Evolutionary conservation across 169 alveolate species (phyloP).

Genomic region (Plasmodium relictum): DNA sequence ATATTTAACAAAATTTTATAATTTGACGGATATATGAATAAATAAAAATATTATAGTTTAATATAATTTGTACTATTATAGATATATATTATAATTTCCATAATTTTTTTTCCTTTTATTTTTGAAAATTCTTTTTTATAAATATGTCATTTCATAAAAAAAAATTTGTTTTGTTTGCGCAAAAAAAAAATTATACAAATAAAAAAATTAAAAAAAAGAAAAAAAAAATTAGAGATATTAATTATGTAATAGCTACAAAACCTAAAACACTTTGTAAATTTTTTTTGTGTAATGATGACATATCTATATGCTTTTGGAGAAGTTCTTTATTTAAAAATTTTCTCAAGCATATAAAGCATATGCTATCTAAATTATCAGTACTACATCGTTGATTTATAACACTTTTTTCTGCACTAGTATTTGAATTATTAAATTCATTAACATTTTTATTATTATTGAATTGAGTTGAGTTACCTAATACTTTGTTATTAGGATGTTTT

Average conservation of each 20-base stretch:
- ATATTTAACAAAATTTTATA: no score
- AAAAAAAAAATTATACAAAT: not conserved
- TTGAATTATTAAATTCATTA: constrained; percentile 4
- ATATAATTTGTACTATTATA: no score
- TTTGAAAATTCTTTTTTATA: no score
- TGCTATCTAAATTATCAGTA: constrained; percentile 13
- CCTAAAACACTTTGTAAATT: constrained; percentile 14
- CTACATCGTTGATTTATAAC: constrained; percentile 14
- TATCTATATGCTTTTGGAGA: constrained; percentile 80
- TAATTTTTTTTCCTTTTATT: no score
- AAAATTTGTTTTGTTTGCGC: not conserved
- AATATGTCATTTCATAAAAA: no score
- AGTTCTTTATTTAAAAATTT: constrained; percentile 75
- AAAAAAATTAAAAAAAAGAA: not conserved
- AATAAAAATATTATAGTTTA: no score
- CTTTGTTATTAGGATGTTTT: not conserved
- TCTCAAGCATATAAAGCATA: constrained; percentile 84
- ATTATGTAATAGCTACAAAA: constrained; percentile 7
- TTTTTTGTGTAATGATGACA: constrained; percentile 81
- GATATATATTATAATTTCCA: no score
- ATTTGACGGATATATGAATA: no score
- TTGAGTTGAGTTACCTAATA: not conserved
- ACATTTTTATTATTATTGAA: not conserved
- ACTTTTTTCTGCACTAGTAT: not conserved
- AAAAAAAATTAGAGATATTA: not conserved